phyloP scores from a whole-genome alignment of 2,329 filamentous ascomycete species.

The Trichophyton rubrum region DNA sequence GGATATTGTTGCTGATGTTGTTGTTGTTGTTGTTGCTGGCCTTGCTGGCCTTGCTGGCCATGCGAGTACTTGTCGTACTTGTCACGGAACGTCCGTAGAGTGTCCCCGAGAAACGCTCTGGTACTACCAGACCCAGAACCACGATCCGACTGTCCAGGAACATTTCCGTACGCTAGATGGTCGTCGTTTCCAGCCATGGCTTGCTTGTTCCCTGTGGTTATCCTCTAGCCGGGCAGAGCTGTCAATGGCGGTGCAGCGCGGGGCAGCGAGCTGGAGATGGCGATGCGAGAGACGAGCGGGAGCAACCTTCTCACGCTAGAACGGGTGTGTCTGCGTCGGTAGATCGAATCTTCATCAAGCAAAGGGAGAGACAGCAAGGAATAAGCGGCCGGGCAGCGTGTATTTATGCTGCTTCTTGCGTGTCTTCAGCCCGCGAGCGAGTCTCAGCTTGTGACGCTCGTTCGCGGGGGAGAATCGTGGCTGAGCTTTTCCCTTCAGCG shows the following conservation, averaged over 20 bases:
- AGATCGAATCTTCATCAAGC: background rate
- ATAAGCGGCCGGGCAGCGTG: background rate
- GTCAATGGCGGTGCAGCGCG: background rate
- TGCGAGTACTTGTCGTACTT: constrained; percentile 30
- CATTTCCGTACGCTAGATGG: constrained; percentile 44
- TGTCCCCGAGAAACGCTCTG: constrained; percentile 41
- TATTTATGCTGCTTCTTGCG: background rate
- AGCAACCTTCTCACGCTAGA: background rate
- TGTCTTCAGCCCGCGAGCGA: background rate
- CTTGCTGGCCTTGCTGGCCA: constrained; percentile 7
- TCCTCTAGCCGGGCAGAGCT: background rate
- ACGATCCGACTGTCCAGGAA: constrained; percentile 28
- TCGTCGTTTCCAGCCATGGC: constrained; percentile 36
- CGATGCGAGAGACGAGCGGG: background rate
- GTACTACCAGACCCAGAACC: constrained; percentile 29
- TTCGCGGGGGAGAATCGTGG: background rate
- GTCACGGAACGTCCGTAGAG: constrained; percentile 37
- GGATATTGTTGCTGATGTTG: constrained; percentile 13
- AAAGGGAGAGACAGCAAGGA: background rate
- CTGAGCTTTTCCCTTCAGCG: background rate
- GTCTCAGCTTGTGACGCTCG: background rate
- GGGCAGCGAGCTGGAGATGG: background rate
- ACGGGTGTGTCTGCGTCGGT: background rate
- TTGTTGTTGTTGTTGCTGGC: constrained; percentile 2
- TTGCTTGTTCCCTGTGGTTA: background rate